These are phyloP conservation scores for Suhomyces guaymorum DNA, from an alignment of 1,139 yeast species.

Conservation along the genomic window DNA sequence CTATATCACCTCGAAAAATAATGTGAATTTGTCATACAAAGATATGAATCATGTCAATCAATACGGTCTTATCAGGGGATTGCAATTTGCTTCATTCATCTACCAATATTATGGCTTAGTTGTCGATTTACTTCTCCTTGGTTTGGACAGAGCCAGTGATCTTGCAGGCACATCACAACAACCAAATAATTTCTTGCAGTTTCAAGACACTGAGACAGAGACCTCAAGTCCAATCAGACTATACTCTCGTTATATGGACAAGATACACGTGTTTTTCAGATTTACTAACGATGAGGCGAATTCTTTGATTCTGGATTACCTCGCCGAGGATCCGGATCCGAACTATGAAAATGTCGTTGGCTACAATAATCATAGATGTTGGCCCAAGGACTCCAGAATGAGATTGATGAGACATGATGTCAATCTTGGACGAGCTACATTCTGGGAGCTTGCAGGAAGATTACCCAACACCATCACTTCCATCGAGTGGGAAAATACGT, in stretches of 20 bases:
- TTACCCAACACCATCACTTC: slow-evolving; percentile 74
- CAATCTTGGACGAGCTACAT: slow-evolving; percentile 85
- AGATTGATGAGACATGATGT: slow-evolving; percentile 89
- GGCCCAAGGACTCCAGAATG: slow-evolving; percentile 96
- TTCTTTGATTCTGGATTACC: slow-evolving; percentile 71
- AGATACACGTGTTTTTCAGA: slow-evolving; percentile 75
- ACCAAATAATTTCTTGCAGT: slow-evolving; percentile 81
- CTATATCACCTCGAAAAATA: slow-evolving; percentile 90
- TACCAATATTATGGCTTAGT: slow-evolving; percentile 88
- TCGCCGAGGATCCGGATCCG: slow-evolving; percentile 89
- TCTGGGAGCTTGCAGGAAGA: slow-evolving; percentile 85
- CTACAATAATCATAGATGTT: slow-evolving; percentile 84
- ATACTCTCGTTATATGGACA: slow-evolving; percentile 82
- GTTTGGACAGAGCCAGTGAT: slow-evolving; percentile 83
- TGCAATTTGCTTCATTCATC: slow-evolving; percentile 87
- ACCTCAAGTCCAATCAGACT: slow-evolving; percentile 69
- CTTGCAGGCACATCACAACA: slow-evolving; percentile 74
- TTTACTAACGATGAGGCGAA: slow-evolving; percentile 69
- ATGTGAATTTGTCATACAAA: slow-evolving; percentile 77
- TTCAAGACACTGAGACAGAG: slow-evolving; percentile 59
- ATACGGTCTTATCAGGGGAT: slow-evolving; percentile 82
- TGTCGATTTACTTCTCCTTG: slow-evolving; percentile 77
- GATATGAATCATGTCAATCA: slow-evolving; percentile 95
- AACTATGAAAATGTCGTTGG: slow-evolving; percentile 85
- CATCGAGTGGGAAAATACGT: slow-evolving; percentile 78